Percentiles rank a stretch among this genome's conserved stretches.
These are phyloP conservation scores for Peronospora tabacina DNA, from an alignment of 352 stramenopile species.

Conservation along the genomic window DNA sequence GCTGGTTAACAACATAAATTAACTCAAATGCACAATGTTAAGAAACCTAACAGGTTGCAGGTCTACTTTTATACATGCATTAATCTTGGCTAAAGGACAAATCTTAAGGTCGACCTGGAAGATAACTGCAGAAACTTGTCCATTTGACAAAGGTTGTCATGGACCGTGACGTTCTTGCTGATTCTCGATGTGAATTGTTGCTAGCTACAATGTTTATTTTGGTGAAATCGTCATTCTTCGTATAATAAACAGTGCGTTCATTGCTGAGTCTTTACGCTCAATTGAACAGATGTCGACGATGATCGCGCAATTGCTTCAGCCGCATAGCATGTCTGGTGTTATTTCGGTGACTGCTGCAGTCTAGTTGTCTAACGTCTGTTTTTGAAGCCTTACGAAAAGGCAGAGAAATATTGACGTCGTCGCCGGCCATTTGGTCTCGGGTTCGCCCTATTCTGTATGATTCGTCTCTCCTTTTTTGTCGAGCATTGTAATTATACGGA, in stretches of 20 bases:
- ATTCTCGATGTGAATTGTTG: constrained; percentile 59
- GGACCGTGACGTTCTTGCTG: constrained; percentile 31
- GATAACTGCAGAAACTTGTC: constrained; percentile 2
- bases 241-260: constrained; percentile 73
- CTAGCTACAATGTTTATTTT: constrained; percentile 67
- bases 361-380: constrained; percentile 45
- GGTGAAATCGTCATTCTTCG: constrained; percentile 61
- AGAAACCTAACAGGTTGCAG: no score
- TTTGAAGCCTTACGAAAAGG: no score
- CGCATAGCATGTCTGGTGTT: constrained; percentile 46
- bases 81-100: no score
- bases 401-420: no score
- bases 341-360: constrained; percentile 47
- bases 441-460: no score
- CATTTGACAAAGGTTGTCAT: constrained; percentile 28
- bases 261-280: constrained; percentile 45
- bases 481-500: no score
- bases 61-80: no score
- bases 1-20: no score
- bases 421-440: no score
- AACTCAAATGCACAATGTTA: no score
- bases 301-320: constrained; percentile 59
- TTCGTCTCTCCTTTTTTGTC: no score
- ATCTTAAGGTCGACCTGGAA: no score
- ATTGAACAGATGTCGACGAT: constrained; percentile 41